Conservation (phyloP, 768 basidiomycete species). For the Leccinum boreale region DNA sequence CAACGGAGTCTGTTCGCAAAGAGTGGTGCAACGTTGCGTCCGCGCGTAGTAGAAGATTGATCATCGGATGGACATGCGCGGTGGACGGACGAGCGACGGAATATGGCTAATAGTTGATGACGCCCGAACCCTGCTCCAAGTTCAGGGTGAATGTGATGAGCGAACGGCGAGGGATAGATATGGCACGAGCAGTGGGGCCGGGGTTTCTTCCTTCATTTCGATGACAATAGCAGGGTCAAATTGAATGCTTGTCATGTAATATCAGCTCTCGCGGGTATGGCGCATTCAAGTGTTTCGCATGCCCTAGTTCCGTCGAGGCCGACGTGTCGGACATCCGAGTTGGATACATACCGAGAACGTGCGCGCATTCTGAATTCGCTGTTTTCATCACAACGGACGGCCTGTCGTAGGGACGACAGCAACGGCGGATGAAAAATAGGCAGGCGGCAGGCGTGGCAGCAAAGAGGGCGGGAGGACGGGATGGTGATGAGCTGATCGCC, state of each 20-base stretch:
- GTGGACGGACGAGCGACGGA: conserved; percentile 13
- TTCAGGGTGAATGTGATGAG: conserved; percentile 16
- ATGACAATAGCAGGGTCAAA: conserved; percentile 1
- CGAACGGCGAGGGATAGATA: conserved; percentile 4
- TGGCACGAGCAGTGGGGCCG: conserved; percentile 9
- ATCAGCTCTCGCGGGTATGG: conserved; percentile 3
- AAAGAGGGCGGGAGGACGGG: background rate
- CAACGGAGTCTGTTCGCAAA: conserved; percentile 11
- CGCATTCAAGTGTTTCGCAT: background rate
- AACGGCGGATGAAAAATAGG: background rate
- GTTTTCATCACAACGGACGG: background rate
- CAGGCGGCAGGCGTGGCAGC: background rate
- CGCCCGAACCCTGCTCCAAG: conserved; percentile 4
- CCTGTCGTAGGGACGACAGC: background rate
- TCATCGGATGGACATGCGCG: conserved; percentile 18
- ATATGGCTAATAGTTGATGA: conserved; percentile 5
- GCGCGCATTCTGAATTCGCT: background rate
- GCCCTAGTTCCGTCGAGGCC: background rate
- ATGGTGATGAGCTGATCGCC: conserved; percentile 4
- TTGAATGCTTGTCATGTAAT: background rate
- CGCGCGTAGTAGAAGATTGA: conserved; percentile 25
- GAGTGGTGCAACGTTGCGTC: conserved; percentile 22
- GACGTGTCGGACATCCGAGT: background rate
- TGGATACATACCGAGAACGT: background rate
- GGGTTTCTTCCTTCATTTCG: conserved; percentile 16